Evolutionary conservation across 2,329 filamentous ascomycete species (phyloP).

Genomic region (Penicillium griseofulvum): DNA sequence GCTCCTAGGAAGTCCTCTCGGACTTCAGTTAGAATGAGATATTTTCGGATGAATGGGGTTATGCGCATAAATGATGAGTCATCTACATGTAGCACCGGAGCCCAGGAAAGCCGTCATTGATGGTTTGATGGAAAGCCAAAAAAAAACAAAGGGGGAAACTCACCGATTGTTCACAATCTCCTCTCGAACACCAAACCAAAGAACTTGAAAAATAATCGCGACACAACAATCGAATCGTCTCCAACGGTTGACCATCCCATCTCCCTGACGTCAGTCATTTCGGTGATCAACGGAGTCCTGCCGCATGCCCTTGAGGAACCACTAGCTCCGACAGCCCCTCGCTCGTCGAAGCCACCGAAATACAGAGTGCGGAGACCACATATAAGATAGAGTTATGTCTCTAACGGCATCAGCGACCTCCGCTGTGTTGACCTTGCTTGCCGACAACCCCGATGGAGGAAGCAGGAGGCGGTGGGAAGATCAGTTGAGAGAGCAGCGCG

Average conservation of each 20-base stretch:
- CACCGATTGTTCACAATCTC: not conserved
- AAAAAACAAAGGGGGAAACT: constrained; percentile 5
- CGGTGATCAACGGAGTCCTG: not conserved
- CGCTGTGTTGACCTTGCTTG: constrained; percentile 20
- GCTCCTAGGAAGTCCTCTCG: no score
- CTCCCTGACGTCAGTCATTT: constrained; percentile 29
- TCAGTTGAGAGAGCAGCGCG: constrained; percentile 36
- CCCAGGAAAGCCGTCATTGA: not conserved
- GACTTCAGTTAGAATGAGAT: no score
- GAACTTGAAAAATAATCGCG: not conserved
- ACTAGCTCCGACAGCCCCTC: constrained; percentile 10
- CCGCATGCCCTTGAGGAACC: constrained; percentile 8
- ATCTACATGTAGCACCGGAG: not conserved
- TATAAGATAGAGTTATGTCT: constrained; percentile 26
- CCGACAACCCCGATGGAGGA: constrained; percentile 17
- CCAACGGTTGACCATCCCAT: not conserved
- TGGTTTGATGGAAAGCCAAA: not conserved
- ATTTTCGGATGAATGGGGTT: no score
- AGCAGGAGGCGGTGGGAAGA: constrained; percentile 28
- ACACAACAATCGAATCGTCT: not conserved
- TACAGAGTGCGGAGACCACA: not conserved
- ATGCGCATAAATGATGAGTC: constrained; percentile 3
- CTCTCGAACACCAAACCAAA: not conserved
- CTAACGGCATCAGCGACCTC: constrained; percentile 28
- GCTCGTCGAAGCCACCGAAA: not conserved